A percentile compares a stretch with the other conserved stretches of the same genome.
Conservation (phyloP, 2,329 filamentous ascomycete species). For the Ophiognomonia clavigignenti-juglandacearum region DNA sequence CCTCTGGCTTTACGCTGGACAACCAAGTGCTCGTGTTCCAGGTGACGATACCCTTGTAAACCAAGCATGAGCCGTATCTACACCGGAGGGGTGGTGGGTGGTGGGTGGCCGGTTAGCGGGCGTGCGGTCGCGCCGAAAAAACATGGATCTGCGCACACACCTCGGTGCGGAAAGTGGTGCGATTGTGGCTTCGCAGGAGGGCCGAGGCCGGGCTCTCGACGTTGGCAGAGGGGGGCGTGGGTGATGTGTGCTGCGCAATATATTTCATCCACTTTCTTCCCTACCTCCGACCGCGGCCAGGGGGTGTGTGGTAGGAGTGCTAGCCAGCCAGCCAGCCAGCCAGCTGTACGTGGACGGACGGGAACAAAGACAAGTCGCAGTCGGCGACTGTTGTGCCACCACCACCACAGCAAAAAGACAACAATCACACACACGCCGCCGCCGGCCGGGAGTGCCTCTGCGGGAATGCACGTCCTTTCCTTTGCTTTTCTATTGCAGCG, state of each 20-base stretch:
- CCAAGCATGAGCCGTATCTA: not conserved
- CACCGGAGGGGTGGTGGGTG: not conserved
- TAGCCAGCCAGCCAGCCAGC: not conserved
- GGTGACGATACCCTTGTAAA: conserved; percentile 32
- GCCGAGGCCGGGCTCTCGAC: not conserved
- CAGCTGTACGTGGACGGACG: too few species aligned
- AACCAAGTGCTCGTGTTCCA: conserved; percentile 61
- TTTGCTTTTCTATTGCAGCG: too few species aligned
- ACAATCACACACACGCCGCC: too few species aligned
- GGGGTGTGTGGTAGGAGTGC: not conserved
- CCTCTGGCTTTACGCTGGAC: conserved; percentile 50
- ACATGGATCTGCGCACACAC: not conserved
- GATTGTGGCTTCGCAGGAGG: not conserved
- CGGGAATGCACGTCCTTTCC: too few species aligned
- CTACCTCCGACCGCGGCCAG: too few species aligned
- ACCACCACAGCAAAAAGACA: not conserved
- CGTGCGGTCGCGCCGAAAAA: not conserved
- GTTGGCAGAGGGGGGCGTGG: too few species aligned
- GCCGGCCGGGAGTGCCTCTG: not conserved
- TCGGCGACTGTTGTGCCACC: not conserved
- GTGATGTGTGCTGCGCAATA: too few species aligned
- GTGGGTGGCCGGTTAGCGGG: too few species aligned
- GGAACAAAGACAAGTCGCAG: not conserved
- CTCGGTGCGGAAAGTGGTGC: not conserved
- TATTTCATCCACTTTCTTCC: too few species aligned